Conservation (phyloP, 2,329 filamentous ascomycete genomes). For the Cordyceps militaris region DNA sequence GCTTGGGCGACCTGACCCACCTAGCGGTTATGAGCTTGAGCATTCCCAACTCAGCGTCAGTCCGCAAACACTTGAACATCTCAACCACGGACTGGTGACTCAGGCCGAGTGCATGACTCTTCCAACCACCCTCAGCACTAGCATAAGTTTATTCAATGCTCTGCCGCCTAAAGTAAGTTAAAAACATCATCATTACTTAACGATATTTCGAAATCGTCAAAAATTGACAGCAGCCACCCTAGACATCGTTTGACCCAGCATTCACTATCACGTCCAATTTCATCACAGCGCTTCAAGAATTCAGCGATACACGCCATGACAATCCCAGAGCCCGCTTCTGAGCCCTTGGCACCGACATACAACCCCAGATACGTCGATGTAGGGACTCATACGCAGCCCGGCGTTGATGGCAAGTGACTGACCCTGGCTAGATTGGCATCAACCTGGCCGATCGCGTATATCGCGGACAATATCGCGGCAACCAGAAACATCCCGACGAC, state of each 20-base stretch:
- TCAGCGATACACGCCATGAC: not conserved
- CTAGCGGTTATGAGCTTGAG: too few species aligned
- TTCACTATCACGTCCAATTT: not conserved
- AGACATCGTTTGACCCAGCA: conserved; percentile 8
- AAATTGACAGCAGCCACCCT: not conserved
- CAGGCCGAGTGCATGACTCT: not conserved
- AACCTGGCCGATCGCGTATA: conserved; percentile 93
- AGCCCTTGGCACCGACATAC: not conserved
- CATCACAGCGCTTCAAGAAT: not conserved
- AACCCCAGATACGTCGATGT: conserved; percentile 56
- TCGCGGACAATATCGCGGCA: conserved; percentile 75
- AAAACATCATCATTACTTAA: not conserved
- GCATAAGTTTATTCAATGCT: not conserved
- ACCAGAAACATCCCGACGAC: conserved; percentile 65
- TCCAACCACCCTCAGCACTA: not conserved
- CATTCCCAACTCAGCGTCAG: too few species aligned
- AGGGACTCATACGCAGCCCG: conserved; percentile 21
- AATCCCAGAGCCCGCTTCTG: not conserved
- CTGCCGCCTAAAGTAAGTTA: not conserved
- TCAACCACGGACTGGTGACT: not conserved
- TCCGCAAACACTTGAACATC: too few species aligned
- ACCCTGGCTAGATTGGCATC: conserved; percentile 64
- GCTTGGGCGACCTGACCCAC: not conserved
- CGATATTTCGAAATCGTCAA: not conserved
- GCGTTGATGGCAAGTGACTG: conserved; percentile 13